Percentiles rank a stretch among this genome's conserved stretches.
Evolutionary conservation across 2,329 filamentous ascomycete species (phyloP).

Genomic region (Akanthomyces dipterigenus): DNA sequence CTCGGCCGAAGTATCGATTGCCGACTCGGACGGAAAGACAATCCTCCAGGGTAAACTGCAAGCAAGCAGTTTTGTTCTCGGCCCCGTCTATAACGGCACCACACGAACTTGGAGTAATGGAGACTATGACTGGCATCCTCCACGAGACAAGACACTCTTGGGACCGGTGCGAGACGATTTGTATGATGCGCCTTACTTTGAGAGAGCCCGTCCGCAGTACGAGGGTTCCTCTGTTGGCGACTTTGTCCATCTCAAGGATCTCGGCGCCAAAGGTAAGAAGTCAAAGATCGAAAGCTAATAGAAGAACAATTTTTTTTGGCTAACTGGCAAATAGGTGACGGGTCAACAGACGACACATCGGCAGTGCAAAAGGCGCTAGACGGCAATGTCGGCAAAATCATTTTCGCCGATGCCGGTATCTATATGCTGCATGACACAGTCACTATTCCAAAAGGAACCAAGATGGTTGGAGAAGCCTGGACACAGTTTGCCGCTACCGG

Average conservation of each 20-base stretch:
- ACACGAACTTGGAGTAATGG: neutral
- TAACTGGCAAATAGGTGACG: neutral
- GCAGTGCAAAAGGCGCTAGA: neutral
- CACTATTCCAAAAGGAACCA: conserved; percentile 33
- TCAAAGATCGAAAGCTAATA: neutral
- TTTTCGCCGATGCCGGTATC: conserved; percentile 35
- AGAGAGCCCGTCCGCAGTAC: neutral
- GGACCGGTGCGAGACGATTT: too few relatives aligned
- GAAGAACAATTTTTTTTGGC: too few relatives aligned
- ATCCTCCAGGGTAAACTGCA: too few relatives aligned
- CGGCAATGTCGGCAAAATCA: neutral
- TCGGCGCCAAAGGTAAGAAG: neutral
- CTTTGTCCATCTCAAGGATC: neutral
- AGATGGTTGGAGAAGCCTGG: conserved; percentile 39
- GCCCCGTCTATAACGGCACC: neutral
- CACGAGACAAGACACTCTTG: neutral
- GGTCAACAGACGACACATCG: neutral
- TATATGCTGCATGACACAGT: conserved; percentile 41
- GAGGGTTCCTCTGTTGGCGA: neutral
- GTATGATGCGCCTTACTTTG: neutral
- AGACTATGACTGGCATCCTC: neutral
- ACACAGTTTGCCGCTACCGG: conserved; percentile 42
- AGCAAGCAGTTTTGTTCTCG: neutral
- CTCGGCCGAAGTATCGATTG: neutral
- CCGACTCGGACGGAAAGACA: too few relatives aligned